These are phyloP conservation scores for Coemansia sp. DNA, from an alignment of 192 early-diverging fungal genomes.

Conservation along the genomic window DNA sequence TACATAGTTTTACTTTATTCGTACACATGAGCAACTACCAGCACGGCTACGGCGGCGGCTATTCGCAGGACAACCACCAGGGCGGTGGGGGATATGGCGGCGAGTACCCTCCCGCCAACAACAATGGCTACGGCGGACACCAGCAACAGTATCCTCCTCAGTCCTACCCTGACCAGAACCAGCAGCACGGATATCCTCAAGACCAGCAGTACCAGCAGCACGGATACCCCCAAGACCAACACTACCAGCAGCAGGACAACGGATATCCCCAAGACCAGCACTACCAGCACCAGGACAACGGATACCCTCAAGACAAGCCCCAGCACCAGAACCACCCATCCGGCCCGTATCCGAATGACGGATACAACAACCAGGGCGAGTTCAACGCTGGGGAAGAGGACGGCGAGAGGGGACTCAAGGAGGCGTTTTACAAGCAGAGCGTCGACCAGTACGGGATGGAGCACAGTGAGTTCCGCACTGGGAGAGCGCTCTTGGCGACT, in stretches of 20 bases:
- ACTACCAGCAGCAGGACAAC: conserved; percentile 8
- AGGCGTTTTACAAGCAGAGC: conserved; percentile 29
- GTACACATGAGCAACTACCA: conserved; percentile 6
- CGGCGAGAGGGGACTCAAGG: conserved; percentile 42
- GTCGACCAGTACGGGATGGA: conserved; percentile 32
- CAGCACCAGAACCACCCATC: neutral
- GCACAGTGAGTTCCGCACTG: conserved; percentile 13
- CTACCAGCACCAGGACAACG: conserved; percentile 7
- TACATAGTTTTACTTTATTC: neutral
- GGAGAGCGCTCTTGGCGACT: conserved; percentile 9
- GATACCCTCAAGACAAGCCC: conserved; percentile 1
- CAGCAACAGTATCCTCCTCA: conserved; percentile 5
- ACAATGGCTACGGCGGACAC: conserved; percentile 1
- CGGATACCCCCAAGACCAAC: conserved; percentile 3
- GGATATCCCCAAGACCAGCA: conserved; percentile 7
- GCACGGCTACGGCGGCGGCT: conserved; percentile 19
- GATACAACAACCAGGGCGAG: conserved; percentile 3
- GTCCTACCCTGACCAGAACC: neutral
- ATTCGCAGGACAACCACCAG: conserved; percentile 7
- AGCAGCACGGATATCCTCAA: conserved; percentile 2
- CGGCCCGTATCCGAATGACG: conserved; percentile 2
- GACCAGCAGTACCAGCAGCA: neutral
- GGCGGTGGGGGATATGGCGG: neutral
- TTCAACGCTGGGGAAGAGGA: conserved; percentile 13
- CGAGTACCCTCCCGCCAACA: conserved; percentile 10